A percentile compares a stretch with the other conserved stretches of the same genome.
These are phyloP conservation scores for Cytospora schulzeri DNA, from an alignment of 2,329 filamentous ascomycete species.

Conservation along the genomic window DNA sequence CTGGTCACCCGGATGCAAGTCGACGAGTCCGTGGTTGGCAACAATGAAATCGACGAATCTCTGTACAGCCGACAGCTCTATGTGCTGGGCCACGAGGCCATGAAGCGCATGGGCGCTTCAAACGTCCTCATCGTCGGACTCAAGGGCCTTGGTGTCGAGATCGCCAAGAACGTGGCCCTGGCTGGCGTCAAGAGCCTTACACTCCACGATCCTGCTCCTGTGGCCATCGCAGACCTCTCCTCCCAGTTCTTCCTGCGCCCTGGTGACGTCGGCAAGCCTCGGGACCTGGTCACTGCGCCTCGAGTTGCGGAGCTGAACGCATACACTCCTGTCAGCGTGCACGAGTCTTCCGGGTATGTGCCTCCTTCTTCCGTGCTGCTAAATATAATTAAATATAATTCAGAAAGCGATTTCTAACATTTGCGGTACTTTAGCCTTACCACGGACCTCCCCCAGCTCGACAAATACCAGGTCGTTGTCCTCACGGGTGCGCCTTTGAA, in stretches of 20 bases:
- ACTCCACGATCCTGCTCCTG: constrained; percentile 84
- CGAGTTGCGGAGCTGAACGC: constrained; percentile 93
- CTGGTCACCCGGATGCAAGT: constrained; percentile 67
- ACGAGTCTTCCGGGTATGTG: constrained; percentile 58
- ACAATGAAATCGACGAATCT: constrained; percentile 69
- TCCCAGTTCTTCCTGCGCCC: constrained; percentile 94
- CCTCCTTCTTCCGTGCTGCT: not conserved
- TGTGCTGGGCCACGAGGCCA: constrained; percentile 75
- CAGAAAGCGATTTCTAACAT: constrained; percentile 23
- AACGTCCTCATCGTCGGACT: constrained; percentile 91
- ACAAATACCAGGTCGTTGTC: constrained; percentile 90
- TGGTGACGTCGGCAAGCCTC: constrained; percentile 87
- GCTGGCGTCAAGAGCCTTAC: constrained; percentile 97
- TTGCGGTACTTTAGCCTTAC: constrained; percentile 58
- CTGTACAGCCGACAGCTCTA: constrained; percentile 76
- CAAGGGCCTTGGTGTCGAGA: constrained; percentile 93
- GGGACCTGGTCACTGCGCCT: constrained; percentile 83
- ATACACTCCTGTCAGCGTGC: constrained; percentile 87
- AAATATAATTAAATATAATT: too few species aligned
- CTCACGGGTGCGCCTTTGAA: constrained; percentile 81
- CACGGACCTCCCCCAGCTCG: constrained; percentile 76
- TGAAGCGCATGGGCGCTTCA: constrained; percentile 98
- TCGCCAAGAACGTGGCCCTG: constrained; percentile 97
- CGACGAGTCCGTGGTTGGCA: constrained; percentile 59
- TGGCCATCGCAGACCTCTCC: constrained; percentile 84